These are phyloP conservation scores for Hymenoscyphus linearis DNA, from an alignment of 2,329 filamentous ascomycete genomes.

Conservation along the genomic window DNA sequence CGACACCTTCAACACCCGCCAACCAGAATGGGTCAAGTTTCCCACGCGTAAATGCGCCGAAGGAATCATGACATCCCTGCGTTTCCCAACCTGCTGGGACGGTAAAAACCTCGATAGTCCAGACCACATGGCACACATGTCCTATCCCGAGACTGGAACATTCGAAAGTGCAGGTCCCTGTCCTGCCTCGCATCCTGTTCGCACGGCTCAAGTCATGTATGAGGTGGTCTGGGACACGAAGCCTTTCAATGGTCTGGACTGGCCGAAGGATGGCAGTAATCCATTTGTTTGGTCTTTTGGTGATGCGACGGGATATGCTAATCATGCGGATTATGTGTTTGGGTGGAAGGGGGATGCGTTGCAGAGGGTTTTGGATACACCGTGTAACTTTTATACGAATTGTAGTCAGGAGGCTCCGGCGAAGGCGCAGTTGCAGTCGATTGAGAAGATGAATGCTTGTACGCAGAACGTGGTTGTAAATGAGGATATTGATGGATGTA, in stretches of 20 bases:
- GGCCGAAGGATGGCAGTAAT: constrained; percentile 40
- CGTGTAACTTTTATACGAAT: constrained; percentile 39
- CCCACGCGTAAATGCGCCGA: constrained; percentile 30
- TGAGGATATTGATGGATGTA: constrained; percentile 46
- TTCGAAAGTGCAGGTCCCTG: constrained; percentile 15
- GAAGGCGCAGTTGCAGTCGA: constrained; percentile 32
- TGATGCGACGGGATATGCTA: constrained; percentile 42
- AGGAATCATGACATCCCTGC: constrained; percentile 31
- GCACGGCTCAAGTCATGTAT: constrained; percentile 30
- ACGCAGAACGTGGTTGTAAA: constrained; percentile 41
- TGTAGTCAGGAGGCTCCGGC: constrained; percentile 27
- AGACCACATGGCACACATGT: constrained; percentile 20
- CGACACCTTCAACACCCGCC: constrained; percentile 31
- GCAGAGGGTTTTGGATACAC: constrained; percentile 44
- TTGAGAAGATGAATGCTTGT: constrained; percentile 43
- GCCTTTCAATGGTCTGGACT: constrained; percentile 38
- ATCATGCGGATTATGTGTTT: constrained; percentile 48
- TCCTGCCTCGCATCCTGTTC: constrained; percentile 15
- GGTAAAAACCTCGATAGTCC: constrained; percentile 22
- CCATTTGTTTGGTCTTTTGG: constrained; percentile 39
- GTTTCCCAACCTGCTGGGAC: constrained; percentile 30
- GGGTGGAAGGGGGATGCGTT: constrained; percentile 45
- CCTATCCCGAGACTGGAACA: constrained; percentile 16
- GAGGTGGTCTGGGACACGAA: constrained; percentile 44
- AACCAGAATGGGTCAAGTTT: constrained; percentile 36